Base-by-base conservation (phyloP, 179 eudicot genomes). In the Heliamphora pulchella region DNA sequence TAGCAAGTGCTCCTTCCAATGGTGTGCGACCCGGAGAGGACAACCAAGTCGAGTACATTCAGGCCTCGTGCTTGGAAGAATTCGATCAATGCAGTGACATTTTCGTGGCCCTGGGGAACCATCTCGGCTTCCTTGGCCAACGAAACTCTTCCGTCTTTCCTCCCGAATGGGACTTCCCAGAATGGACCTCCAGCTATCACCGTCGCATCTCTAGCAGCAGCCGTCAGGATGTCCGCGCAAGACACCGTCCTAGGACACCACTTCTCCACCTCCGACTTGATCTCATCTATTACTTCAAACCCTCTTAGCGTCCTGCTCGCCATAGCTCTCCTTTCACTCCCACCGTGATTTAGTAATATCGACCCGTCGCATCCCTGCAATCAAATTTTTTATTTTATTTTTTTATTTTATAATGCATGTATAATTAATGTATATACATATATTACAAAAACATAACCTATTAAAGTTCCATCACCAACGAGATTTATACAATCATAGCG, bases 361-460 rank as follows among this genome's bases (percentile, higher is more conserved):
- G 92, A 91, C 1, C 87, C 94, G 67, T 91, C 92, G 59, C 94
- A 91, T 58, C 94, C 94, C 92, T 90, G 71, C 76, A 80, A 71
- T 31, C 31, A 51, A n/a, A n/a, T n/a, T n/a, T n/a, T 41, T 64
- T 22, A 53, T 2, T 41, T 58, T 66, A 15, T 31, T 31, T 31
- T 31, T 31, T 31, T 31, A 31, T 31, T 31, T 31, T 31, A 31
- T 31, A 31, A 58, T 2, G 20, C 22, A 61, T 8, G 18, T 61
- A n/a, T 8, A 15, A 58, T 58, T 58, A 8, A 58, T 4, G 7
- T 15, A 14, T 8, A 0, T 15, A 61, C 22, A 15, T n/a, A 61
- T 14, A 61, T 61, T 1, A 15, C 11, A 10, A 58, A 10, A 2
- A 3, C 8, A 58, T 1, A 58, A 58, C 14, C 62, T 31, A 31